A percentile compares a stretch with the other conserved stretches of the same genome.
Evolutionary conservation across 169 alveolate species (phyloP).

Genomic region (Cryptosporidium canis): DNA sequence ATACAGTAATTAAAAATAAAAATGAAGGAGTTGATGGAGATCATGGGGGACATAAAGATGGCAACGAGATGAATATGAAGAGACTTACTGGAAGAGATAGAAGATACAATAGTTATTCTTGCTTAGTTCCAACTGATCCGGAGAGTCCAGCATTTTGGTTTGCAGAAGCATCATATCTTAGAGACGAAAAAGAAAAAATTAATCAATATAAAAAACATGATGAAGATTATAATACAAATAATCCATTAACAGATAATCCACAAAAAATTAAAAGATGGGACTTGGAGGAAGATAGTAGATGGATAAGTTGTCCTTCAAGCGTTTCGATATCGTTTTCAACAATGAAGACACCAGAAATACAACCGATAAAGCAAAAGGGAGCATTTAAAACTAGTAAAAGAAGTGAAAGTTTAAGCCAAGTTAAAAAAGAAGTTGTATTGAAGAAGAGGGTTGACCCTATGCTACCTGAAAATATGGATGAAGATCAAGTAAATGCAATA

Average conservation of each 20-base stretch:
- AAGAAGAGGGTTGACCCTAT: conserved; percentile 20
- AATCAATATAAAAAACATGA: conserved; percentile 6
- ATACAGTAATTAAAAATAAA: neutral
- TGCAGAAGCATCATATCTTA: conserved; percentile 68
- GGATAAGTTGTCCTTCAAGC: conserved; percentile 73
- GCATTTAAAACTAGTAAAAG: neutral
- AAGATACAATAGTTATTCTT: conserved; percentile 49
- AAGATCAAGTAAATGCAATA: conserved; percentile 2
- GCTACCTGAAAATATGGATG: conserved; percentile 47
- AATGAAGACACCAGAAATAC: conserved; percentile 52
- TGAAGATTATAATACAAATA: conserved; percentile 15
- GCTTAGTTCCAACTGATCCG: conserved; percentile 64
- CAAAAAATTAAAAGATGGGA: conserved; percentile 36
- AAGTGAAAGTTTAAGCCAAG: neutral
- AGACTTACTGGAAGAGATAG: conserved; percentile 35
- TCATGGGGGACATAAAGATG: neutral
- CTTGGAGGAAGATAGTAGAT: conserved; percentile 49
- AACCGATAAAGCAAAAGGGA: conserved; percentile 35
- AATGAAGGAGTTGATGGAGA: neutral
- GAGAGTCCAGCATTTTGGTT: conserved; percentile 72
- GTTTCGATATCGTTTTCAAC: conserved; percentile 66
- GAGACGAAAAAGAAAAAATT: conserved; percentile 29
- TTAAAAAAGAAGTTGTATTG: neutral
- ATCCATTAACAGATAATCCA: neutral
- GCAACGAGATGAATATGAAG: neutral